Base-by-base conservation (phyloP, 1,284 basidiomycete genomes). In the Mrakiaceae sp. region DNA sequence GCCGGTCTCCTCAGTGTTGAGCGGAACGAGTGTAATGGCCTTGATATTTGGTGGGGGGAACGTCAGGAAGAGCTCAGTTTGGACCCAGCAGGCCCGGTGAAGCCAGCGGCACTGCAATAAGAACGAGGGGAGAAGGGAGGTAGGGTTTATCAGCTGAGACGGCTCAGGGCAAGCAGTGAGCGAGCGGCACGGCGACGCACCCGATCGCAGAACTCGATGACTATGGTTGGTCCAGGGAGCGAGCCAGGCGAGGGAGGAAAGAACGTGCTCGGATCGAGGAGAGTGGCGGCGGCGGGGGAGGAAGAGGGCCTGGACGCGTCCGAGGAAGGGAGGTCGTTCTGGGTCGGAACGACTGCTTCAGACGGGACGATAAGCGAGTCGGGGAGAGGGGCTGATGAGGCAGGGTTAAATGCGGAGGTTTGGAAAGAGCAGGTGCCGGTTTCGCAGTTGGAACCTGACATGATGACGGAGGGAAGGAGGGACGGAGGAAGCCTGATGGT, bases 171-270 rank as follows among this genome's bases (percentile, higher is more conserved):
- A 54, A 64, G 49, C 53, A 16, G 48, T 56, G n/a, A 58, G 48
- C 48, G 50, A 64, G n/a, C 52, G 66, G 44, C 0, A 44, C 70
- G 62, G 42, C 16, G 16, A 76, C 86, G 73, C 74, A 92, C 87
- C 78, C 88, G 80, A 73, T 92, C 87, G 73, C 90, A 93, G 72
- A 89, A 93, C 75, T 92, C 89, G 68, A 95, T 87, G n/a, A 74
- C 69, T 6, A 80, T 67, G 9, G 72, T 68, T 12, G 74, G 76
- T 2, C 68, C 68, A 3, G 62, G 50, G 3, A 78, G 79, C 46
- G 87, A 75, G 48, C 80, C 81, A 6, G 82, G 79, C 11, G 74
- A 70, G 0, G 87, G 87, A 56, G 82, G 81, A 6, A 81, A 74
- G 72, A 90, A 88, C 0, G 82, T 83, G 0, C 80, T 73, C 0